phyloP scores from a whole-genome alignment of 208 protist species.

The Zelonia costaricensis region DNA sequence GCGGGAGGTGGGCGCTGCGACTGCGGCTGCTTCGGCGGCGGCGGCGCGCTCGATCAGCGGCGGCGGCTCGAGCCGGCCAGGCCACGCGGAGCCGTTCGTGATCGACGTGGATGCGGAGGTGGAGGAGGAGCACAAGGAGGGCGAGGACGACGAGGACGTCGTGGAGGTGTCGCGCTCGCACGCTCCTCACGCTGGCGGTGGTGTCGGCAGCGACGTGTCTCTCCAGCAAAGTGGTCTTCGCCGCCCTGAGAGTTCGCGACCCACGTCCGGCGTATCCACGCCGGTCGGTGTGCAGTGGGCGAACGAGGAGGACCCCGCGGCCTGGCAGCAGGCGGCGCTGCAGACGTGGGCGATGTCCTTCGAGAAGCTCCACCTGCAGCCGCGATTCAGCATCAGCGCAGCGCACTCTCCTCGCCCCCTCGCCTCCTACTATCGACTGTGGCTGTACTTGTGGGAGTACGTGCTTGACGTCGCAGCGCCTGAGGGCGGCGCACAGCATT shows the following conservation, averaged over 20 bases:
- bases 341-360: conserved; percentile 22
- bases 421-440: conserved; percentile 37
- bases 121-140: conserved; percentile 5
- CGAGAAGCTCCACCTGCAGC: conserved; percentile 22
- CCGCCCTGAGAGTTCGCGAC: too few species aligned
- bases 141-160: not conserved
- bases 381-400: conserved; percentile 8
- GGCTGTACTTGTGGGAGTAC: conserved; percentile 69
- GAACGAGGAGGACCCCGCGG: conserved; percentile 17
- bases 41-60: not conserved
- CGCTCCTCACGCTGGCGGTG: too few species aligned
- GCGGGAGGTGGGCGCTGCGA: conserved; percentile 20
- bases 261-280: too few species aligned
- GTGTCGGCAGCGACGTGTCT: too few species aligned
- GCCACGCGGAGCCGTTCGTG: not conserved
- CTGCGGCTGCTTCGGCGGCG: not conserved
- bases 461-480: conserved; percentile 29
- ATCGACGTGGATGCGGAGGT: conserved; percentile 25
- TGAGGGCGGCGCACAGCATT: not conserved
- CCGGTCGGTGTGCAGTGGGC: too few species aligned
- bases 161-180: too few species aligned
- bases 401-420: conserved; percentile 10
- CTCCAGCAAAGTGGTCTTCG: too few species aligned
- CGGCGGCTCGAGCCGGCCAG: not conserved
- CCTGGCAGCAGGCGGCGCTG: conserved; percentile 15